Percentiles rank a stretch among this genome's conserved stretches.
Conservation (phyloP, 306 rosid species). For the Citrullus mucosospermus region DNA sequence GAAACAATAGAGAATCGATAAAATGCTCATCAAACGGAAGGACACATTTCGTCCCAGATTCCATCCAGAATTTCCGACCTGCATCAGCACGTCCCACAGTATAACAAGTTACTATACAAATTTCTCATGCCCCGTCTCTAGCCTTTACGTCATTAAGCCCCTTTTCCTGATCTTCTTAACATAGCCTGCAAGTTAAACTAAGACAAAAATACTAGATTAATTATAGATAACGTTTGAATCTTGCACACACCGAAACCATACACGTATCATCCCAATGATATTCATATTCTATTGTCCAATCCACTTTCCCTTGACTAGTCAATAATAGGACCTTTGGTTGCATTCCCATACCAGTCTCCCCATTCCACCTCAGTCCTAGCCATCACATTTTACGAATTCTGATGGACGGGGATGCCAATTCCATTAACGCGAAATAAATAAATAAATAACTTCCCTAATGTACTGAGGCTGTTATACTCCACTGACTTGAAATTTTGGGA, state of each 20-base stretch:
- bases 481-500: not conserved
- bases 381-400: too few species aligned
- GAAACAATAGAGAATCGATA: not conserved
- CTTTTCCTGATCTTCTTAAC: constrained; percentile 63
- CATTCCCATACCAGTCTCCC: too few species aligned
- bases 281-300: too few species aligned
- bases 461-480: not conserved
- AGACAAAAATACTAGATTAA: not conserved
- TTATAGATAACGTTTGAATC: not conserved
- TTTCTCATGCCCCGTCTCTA: constrained; percentile 2
- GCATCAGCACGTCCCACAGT: constrained; percentile 78
- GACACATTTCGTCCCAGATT: constrained; percentile 86
- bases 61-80: constrained; percentile 68
- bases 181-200: constrained; percentile 24
- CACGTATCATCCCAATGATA: too few species aligned
- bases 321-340: too few species aligned
- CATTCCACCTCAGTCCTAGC: too few species aligned
- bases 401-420: not conserved
- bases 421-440: not conserved
- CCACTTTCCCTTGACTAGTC: too few species aligned
- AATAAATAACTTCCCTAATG: not conserved
- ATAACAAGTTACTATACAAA: constrained; percentile 39
- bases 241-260: too few species aligned
- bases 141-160: constrained; percentile 69
- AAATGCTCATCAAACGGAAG: not conserved